phyloP scores from a whole-genome alignment of 2,329 filamentous ascomycete species.

The Fonsecaea multimorphosa region DNA sequence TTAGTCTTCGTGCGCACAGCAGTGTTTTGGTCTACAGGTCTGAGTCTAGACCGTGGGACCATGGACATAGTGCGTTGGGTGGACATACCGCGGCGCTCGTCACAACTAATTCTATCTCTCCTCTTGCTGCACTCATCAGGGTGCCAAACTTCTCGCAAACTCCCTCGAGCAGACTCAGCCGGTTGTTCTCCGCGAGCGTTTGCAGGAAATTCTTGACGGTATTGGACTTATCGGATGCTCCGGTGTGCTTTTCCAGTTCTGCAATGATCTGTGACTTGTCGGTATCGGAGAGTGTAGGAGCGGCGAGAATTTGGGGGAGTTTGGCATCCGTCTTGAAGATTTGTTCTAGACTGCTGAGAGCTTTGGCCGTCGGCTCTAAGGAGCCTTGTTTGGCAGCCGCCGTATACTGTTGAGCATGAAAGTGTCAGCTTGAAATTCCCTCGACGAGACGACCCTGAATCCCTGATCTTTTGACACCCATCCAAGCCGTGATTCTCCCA shows the following conservation, averaged over 20 bases:
- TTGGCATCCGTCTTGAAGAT: slow-evolving; percentile 83
- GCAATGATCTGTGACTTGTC: slow-evolving; percentile 88
- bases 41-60: neutral
- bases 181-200: slow-evolving; percentile 95
- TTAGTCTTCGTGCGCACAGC: slow-evolving; percentile 5
- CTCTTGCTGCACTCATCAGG: slow-evolving; percentile 85
- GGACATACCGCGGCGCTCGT: slow-evolving; percentile 82
- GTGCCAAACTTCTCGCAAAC: slow-evolving; percentile 85
- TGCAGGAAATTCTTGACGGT: slow-evolving; percentile 93
- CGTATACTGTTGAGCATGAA: slow-evolving; percentile 74
- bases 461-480: neutral
- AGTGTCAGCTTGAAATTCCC: slow-evolving; percentile 11
- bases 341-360: slow-evolving; percentile 72
- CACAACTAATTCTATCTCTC: slow-evolving; percentile 91
- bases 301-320: slow-evolving; percentile 74
- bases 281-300: slow-evolving; percentile 75
- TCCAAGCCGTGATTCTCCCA: neutral
- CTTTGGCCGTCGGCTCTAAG: slow-evolving; percentile 84
- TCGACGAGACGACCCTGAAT: neutral
- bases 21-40: neutral
- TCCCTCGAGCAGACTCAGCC: slow-evolving; percentile 78
- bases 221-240: slow-evolving; percentile 70
- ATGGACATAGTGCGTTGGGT: neutral
- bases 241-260: slow-evolving; percentile 85
- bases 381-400: slow-evolving; percentile 85